These are phyloP conservation scores for Camptophora hylomeconis DNA, from an alignment of 2,329 filamentous ascomycete species.

Conservation along the genomic window DNA sequence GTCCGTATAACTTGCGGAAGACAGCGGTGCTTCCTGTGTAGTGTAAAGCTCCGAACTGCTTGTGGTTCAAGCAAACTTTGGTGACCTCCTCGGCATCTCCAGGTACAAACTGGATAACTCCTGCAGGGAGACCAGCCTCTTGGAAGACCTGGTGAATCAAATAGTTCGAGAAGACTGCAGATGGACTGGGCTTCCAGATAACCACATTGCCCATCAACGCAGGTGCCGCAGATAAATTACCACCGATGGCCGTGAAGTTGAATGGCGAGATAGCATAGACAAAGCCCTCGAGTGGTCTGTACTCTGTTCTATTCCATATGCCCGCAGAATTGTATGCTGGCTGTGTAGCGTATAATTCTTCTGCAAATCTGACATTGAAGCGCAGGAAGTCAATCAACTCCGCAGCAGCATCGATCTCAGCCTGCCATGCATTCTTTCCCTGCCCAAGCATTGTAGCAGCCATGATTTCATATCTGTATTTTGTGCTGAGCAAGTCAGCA, in stretches of 20 bases:
- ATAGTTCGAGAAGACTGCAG: constrained; percentile 70
- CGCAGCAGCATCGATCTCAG: constrained; percentile 92
- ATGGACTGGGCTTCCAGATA: constrained; percentile 79
- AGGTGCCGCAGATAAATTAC: constrained; percentile 64
- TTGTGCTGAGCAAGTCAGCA: constrained; percentile 75
- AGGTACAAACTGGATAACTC: constrained; percentile 80
- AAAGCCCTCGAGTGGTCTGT: constrained; percentile 76
- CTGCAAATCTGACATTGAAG: constrained; percentile 88
- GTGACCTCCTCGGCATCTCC: constrained; percentile 72
- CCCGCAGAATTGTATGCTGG: constrained; percentile 70
- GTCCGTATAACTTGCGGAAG: constrained; percentile 72
- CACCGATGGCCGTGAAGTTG: constrained; percentile 89
- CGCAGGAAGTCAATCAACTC: constrained; percentile 87
- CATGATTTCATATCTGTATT: constrained; percentile 96
- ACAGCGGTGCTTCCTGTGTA: constrained; percentile 80
- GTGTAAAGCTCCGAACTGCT: constrained; percentile 67
- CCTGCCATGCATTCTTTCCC: constrained; percentile 97
- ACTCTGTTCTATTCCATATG: constrained; percentile 78
- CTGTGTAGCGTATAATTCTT: constrained; percentile 81
- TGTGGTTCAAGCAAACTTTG: constrained; percentile 56
- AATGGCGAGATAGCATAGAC: constrained; percentile 82
- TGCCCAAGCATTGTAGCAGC: constrained; percentile 91
- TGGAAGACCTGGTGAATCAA: constrained; percentile 76
- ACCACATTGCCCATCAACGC: constrained; percentile 82
- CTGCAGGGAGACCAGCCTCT: constrained; percentile 69